phyloP scores from a whole-genome alignment of 164 flowering plant species.

The Litsea cubeba region DNA sequence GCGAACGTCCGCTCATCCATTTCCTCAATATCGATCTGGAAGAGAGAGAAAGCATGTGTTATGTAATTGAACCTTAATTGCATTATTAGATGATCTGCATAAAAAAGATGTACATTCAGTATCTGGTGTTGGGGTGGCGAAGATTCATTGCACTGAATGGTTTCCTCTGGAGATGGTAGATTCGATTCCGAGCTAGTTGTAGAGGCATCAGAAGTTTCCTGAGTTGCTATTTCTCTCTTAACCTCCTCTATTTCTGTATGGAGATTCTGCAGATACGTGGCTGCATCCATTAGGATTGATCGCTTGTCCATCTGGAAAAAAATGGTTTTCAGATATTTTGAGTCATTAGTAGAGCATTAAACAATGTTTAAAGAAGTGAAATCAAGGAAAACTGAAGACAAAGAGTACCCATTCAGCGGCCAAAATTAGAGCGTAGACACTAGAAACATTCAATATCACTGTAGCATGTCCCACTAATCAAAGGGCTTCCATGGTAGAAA shows the following conservation, averaged over 20 bases:
- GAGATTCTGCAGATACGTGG: slow-evolving; percentile 11
- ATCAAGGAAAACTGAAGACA: no score
- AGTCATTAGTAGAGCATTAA: no score
- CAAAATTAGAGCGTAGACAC: no score
- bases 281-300: slow-evolving; percentile 13
- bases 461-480: no score
- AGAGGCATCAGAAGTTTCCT: not conserved
- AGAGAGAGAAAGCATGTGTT: not conserved
- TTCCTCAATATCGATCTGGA: slow-evolving; percentile 6
- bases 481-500: no score
- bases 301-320: slow-evolving; percentile 16
- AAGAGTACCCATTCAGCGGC: no score
- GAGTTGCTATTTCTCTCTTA: slow-evolving; percentile 1
- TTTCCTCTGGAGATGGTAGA: not conserved
- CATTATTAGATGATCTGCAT: not conserved
- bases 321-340: no score
- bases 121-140: slow-evolving; percentile 11
- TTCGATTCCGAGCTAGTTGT: not conserved
- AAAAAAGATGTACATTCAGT: slow-evolving; percentile 1
- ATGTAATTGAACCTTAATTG: not conserved
- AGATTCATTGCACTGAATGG: not conserved
- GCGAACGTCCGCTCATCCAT: slow-evolving; percentile 7
- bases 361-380: no score
- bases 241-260: slow-evolving; percentile 10
- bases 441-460: no score